These are phyloP conservation scores for Pichia rugopelliculosa DNA, from an alignment of 805 yeast genomes.

Conservation along the genomic window DNA sequence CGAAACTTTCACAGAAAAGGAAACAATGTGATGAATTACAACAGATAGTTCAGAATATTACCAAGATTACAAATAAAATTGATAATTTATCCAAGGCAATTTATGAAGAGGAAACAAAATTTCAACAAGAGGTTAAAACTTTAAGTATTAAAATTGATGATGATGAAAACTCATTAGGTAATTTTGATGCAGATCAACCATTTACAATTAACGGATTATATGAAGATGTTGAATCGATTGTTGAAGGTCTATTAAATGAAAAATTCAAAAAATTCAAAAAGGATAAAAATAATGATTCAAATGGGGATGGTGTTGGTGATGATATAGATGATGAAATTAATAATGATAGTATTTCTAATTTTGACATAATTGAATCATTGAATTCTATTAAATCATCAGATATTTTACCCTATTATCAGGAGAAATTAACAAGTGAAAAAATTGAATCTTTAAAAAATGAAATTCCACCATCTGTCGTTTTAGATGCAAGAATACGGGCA, in stretches of 20 bases:
- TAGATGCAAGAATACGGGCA: conserved; percentile 75
- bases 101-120: conserved; percentile 51
- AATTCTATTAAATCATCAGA: conserved; percentile 13
- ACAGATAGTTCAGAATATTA: conserved; percentile 33
- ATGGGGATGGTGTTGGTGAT: no score
- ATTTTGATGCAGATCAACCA: conserved; percentile 87
- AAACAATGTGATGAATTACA: conserved; percentile 47
- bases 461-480: conserved; percentile 42
- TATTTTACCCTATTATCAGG: conserved; percentile 5
- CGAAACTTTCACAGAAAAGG: conserved; percentile 40
- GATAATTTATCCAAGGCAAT: conserved; percentile 57
- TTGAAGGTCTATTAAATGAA: conserved; percentile 1
- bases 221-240: conserved; percentile 37
- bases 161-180: conserved; percentile 39
- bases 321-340: neutral
- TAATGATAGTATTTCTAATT: neutral
- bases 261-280: neutral
- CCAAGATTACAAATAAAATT: conserved; percentile 47
- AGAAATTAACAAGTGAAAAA: conserved; percentile 5
- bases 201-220: conserved; percentile 60
- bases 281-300: neutral
- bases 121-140: conserved; percentile 33
- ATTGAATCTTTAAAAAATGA: conserved; percentile 14
- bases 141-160: conserved; percentile 26
- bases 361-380: conserved; percentile 2